phyloP scores from a whole-genome alignment of 2,329 filamentous ascomycete genomes.

The Alternaria viburni region DNA sequence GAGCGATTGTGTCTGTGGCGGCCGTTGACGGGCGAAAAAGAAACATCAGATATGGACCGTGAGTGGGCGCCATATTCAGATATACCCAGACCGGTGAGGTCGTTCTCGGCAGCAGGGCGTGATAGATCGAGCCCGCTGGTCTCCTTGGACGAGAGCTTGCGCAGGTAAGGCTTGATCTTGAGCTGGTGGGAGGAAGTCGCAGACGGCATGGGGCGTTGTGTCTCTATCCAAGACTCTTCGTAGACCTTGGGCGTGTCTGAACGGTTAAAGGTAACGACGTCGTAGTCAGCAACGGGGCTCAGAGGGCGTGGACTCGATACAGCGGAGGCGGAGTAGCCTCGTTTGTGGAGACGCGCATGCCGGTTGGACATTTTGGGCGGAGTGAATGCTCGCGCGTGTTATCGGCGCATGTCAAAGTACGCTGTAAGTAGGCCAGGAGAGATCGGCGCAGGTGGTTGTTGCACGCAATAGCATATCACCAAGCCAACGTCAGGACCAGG shows the following conservation, averaged over 20 bases:
- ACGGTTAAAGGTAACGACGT: constrained; percentile 41
- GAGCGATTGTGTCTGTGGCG: constrained; percentile 58
- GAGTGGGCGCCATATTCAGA: constrained; percentile 53
- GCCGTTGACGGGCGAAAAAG: constrained; percentile 49
- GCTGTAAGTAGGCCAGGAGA: background rate
- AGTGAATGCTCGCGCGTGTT: constrained; percentile 7
- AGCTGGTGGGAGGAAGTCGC: constrained; percentile 31
- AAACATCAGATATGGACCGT: constrained; percentile 53
- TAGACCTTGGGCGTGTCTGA: constrained; percentile 43
- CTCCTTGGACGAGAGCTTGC: constrained; percentile 60
- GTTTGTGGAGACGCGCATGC: constrained; percentile 50
- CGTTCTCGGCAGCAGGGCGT: constrained; percentile 62
- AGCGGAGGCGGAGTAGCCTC: constrained; percentile 48
- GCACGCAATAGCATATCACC: constrained; percentile 10
- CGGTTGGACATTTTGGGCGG: constrained; percentile 15
- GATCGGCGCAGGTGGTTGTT: background rate
- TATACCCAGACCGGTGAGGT: constrained; percentile 61
- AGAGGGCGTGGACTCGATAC: constrained; percentile 42
- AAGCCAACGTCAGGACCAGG: constrained; percentile 5
- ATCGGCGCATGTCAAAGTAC: constrained; percentile 13
- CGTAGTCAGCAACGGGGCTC: constrained; percentile 38
- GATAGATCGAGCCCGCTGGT: constrained; percentile 61
- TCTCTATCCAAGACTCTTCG: constrained; percentile 43
- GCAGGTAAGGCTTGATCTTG: constrained; percentile 63
- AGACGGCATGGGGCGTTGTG: constrained; percentile 32